A percentile compares a stretch with the other conserved stretches of the same genome.
Evolutionary conservation across 2,329 filamentous ascomycete species (phyloP).

Genomic region (Epichloe uncinata): DNA sequence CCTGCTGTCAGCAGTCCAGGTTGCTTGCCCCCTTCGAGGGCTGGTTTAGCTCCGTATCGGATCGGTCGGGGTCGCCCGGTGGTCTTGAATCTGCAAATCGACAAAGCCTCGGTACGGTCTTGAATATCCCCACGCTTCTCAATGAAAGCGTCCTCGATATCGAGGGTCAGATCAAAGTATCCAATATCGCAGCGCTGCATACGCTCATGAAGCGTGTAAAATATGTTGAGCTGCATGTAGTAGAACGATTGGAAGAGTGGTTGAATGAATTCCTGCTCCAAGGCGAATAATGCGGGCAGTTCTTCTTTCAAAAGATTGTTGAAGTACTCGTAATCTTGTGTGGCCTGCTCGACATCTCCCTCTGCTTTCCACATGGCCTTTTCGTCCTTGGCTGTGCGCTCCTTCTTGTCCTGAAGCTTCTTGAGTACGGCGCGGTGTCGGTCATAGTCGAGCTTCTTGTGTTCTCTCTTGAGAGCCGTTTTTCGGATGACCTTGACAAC

Average conservation of each 20-base stretch:
- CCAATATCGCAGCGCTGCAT: slow-evolving; percentile 97
- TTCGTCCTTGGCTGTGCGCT: slow-evolving; percentile 90
- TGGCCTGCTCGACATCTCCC: slow-evolving; percentile 78
- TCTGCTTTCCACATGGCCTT: slow-evolving; percentile 96
- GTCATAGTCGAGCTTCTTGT: slow-evolving; percentile 96
- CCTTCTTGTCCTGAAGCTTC: slow-evolving; percentile 96
- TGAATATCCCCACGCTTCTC: slow-evolving; percentile 81
- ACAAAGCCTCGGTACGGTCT: slow-evolving; percentile 68
- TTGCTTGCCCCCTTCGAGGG: slow-evolving; percentile 34
- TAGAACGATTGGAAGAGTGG: slow-evolving; percentile 98
- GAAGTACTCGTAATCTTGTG: slow-evolving; percentile 95
- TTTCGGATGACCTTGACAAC: slow-evolving; percentile 95
- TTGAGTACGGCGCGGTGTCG: slow-evolving; percentile 72
- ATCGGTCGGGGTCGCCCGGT: slow-evolving; percentile 54
- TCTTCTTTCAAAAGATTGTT: slow-evolving; percentile 96
- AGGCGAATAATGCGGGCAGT: slow-evolving; percentile 74
- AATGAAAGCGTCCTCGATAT: slow-evolving; percentile 84
- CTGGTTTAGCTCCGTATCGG: slow-evolving; percentile 45
- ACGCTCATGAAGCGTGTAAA: slow-evolving; percentile 94
- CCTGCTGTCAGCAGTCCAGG: slow-evolving; percentile 40
- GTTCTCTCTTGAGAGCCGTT: slow-evolving; percentile 74
- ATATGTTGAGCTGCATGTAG: slow-evolving; percentile 99
- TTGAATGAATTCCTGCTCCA: slow-evolving; percentile 90
- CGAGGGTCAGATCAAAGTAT: slow-evolving; percentile 86
- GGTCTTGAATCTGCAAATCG: slow-evolving; percentile 84